Base-by-base conservation (phyloP, 148 eudicot genomes). In the Vaccinium macrocarpon region DNA sequence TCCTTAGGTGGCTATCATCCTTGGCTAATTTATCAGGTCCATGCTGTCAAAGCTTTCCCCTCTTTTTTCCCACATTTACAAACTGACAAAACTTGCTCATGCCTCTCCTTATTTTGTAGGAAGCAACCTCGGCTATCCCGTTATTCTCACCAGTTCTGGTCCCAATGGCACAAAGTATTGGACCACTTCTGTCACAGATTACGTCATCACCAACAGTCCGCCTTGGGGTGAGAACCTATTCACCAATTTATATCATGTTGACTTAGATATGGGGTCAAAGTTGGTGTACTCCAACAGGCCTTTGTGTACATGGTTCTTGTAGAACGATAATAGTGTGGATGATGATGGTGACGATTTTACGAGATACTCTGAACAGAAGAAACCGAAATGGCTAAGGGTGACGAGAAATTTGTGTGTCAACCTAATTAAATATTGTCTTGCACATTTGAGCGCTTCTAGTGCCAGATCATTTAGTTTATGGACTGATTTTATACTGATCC, bases 121-220 rank as follows among this genome's bases (percentile, higher is more conserved):
- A 94, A 71, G 95, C 99, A 35, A 95, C 94, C 84, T 42, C 92
- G 78, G 98, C 98, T 77, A 86, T 95, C 84, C 98, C 99, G 18
- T 83, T 96, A 84, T 89, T 94, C 83, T 94, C 99, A 62, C 97
- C 98, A 84, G 92, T 96, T 87, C 88, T 96, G 76, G 91, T 94
- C 76, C 98, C 99, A 14, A 86, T 96, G 93, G 94, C 91, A 49
- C 98, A 96, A 88, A 89, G 94, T 88, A 72, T 96, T 88, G 99
- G 95, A 68, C 96, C 98, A 78, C 72, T 96, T 85, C 84, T 96
- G 57, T 89, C 98, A 42, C 98, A 95, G 87, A 84, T 96, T 83
- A 89, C 92, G 55, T 91, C 98, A 66, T 94, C 95, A 50, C 94
- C 97, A 70, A 93, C 98, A 25, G 66, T 94, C 78, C 95, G 97